These are phyloP conservation scores for Fusarium tanahbumbuense DNA, from an alignment of 2,329 filamentous ascomycete genomes.

Conservation along the genomic window DNA sequence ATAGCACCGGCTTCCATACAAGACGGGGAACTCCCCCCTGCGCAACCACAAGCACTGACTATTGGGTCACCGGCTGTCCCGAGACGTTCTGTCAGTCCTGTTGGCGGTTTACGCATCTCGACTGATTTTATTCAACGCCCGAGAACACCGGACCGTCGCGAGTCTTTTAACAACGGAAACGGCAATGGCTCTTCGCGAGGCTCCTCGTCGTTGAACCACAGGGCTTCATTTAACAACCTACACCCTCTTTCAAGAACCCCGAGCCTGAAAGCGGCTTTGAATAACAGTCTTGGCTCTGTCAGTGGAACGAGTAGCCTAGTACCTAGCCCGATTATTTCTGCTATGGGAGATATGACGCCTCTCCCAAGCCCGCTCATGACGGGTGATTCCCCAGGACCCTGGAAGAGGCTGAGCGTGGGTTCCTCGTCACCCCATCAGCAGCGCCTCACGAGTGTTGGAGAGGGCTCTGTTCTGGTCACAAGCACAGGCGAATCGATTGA, in stretches of 20 bases:
- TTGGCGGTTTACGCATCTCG: slow-evolving; percentile 52
- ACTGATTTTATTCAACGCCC: slow-evolving; percentile 50
- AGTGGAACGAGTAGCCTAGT: slow-evolving; percentile 74
- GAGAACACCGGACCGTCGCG: slow-evolving; percentile 40
- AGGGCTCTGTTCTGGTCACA: slow-evolving; percentile 60
- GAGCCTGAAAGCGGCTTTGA: slow-evolving; percentile 68
- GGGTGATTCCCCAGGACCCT: slow-evolving; percentile 73
- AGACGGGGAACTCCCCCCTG: slow-evolving; percentile 36
- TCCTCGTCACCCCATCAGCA: slow-evolving; percentile 56
- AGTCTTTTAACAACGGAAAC: slow-evolving; percentile 55
- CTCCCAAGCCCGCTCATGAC: slow-evolving; percentile 79
- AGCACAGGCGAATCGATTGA: slow-evolving; percentile 65
- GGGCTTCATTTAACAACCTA: slow-evolving; percentile 52
- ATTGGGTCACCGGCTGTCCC: slow-evolving; percentile 25
- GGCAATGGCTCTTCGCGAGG: slow-evolving; percentile 47
- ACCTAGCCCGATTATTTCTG: slow-evolving; percentile 79
- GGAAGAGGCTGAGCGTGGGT: slow-evolving; percentile 66
- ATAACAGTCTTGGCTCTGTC: slow-evolving; percentile 60
- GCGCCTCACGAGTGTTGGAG: slow-evolving; percentile 46
- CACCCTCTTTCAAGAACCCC: slow-evolving; percentile 68
- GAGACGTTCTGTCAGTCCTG: slow-evolving; percentile 33
- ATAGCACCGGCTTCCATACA: slow-evolving; percentile 50
- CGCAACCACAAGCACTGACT: slow-evolving; percentile 26
- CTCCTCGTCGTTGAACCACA: slow-evolving; percentile 46
- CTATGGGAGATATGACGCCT: slow-evolving; percentile 82